These are phyloP conservation scores for Colletotrichum aenigma DNA, from an alignment of 2,329 filamentous ascomycete species.

Conservation along the genomic window DNA sequence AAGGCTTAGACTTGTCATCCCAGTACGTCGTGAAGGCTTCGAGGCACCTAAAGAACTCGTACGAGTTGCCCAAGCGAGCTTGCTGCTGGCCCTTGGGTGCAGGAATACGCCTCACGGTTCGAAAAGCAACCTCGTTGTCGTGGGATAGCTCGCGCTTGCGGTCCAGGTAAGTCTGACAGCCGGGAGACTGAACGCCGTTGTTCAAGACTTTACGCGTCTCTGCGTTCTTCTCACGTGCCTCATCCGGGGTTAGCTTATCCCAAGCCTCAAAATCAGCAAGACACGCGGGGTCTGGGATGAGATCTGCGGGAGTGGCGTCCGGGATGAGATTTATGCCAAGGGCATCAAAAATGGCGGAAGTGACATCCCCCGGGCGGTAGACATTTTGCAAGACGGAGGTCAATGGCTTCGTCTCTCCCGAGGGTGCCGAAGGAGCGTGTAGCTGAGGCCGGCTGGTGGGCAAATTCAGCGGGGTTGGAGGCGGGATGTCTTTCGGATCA, in stretches of 20 bases:
- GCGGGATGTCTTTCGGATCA: constrained; percentile 57
- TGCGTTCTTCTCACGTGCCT: constrained; percentile 52
- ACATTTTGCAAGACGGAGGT: constrained; percentile 57
- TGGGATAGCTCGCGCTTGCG: constrained; percentile 61
- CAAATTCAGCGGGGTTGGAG: constrained; percentile 58
- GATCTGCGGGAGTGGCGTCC: constrained; percentile 49
- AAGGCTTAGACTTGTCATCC: constrained; percentile 60
- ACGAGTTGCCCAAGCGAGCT: constrained; percentile 64
- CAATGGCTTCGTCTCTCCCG: constrained; percentile 40
- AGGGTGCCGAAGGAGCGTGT: constrained; percentile 2
- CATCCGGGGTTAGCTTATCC: constrained; percentile 52
- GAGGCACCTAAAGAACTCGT: constrained; percentile 69
- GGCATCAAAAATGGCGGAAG: constrained; percentile 56
- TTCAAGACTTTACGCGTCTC: constrained; percentile 52
- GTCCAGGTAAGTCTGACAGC: constrained; percentile 62
- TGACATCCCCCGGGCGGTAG: constrained; percentile 55
- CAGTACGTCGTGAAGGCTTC: constrained; percentile 64
- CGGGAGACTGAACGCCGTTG: constrained; percentile 60
- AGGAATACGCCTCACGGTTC: constrained; percentile 63
- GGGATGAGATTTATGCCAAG: constrained; percentile 61
- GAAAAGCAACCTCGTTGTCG: constrained; percentile 63
- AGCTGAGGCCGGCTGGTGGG: constrained; percentile 44
- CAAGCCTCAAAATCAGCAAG: constrained; percentile 60
- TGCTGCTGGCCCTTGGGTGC: constrained; percentile 56
- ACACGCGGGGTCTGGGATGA: constrained; percentile 58